These are phyloP conservation scores for Rhypophila decipiens DNA, from an alignment of 495 filamentous ascomycete genomes.

Conservation along the genomic window DNA sequence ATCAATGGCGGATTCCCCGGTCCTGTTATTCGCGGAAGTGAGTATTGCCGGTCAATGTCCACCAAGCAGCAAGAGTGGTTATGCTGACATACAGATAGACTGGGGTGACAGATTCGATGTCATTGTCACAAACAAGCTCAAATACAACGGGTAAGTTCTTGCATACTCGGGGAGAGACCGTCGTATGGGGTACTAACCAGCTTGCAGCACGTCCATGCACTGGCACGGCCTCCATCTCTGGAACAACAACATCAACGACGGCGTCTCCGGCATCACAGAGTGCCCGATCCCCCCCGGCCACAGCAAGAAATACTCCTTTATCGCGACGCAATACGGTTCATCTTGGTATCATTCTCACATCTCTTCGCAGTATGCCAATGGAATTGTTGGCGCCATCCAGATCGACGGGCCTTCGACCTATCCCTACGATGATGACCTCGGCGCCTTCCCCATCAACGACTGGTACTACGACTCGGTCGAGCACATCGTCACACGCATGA, in stretches of 20 bases:
- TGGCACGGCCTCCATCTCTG: conserved; percentile 42
- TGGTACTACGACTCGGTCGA: conserved; percentile 23
- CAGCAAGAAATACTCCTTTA: conserved; percentile 34
- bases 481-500: conserved; percentile 4
- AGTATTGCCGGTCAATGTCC: background rate
- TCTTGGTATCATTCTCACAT: conserved; percentile 42
- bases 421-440: conserved; percentile 42
- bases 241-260: conserved; percentile 18
- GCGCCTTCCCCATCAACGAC: conserved; percentile 32
- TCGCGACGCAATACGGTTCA: conserved; percentile 38
- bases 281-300: conserved; percentile 38
- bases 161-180: background rate
- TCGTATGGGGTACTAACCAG: background rate
- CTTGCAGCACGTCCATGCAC: conserved; percentile 20
- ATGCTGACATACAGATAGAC: background rate
- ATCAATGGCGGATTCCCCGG: conserved; percentile 1
- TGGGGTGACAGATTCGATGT: conserved; percentile 5
- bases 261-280: conserved; percentile 33
- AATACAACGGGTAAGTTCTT: background rate
- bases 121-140: conserved; percentile 3
- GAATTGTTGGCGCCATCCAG: conserved; percentile 41
- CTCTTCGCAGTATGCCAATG: conserved; percentile 43
- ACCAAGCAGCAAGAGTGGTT: background rate
- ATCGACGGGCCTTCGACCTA: conserved; percentile 45
- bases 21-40: background rate